These are phyloP conservation scores for Halophytophthora polymorphica DNA, from an alignment of 352 stramenopile genomes.

Conservation along the genomic window DNA sequence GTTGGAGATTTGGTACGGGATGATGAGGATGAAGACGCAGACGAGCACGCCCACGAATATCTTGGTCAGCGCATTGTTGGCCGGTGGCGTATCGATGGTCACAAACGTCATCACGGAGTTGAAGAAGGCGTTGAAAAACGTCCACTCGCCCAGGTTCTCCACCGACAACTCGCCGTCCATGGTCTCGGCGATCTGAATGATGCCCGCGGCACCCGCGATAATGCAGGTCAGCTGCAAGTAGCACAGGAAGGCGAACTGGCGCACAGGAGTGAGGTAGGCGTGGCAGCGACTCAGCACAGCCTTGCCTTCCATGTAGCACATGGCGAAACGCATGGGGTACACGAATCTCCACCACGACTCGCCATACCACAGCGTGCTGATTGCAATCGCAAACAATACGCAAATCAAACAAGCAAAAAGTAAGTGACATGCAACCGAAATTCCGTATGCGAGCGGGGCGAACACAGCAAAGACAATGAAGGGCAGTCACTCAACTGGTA, in stretches of 20 bases:
- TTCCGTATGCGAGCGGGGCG: no score
- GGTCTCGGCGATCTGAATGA: constrained; percentile 86
- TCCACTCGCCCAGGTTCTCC: constrained; percentile 77
- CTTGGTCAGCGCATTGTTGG: constrained; percentile 80
- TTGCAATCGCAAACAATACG: background rate
- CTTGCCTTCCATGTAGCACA: constrained; percentile 75
- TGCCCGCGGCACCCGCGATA: constrained; percentile 64
- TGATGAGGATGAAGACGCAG: constrained; percentile 80
- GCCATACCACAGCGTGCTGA: constrained; percentile 76
- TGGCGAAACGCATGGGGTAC: constrained; percentile 80
- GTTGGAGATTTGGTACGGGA: constrained; percentile 82
- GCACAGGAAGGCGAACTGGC: constrained; percentile 76
- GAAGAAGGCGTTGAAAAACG: constrained; percentile 88
- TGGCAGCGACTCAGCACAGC: constrained; percentile 80
- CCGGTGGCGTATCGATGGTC: constrained; percentile 79
- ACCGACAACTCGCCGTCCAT: constrained; percentile 48
- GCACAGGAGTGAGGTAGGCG: constrained; percentile 70
- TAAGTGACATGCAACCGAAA: no score
- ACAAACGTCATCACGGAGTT: constrained; percentile 88
- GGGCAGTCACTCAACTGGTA: constrained; percentile 59
- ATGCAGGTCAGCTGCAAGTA: constrained; percentile 83
- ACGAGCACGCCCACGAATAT: constrained; percentile 80
- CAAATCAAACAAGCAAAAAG: background rate
- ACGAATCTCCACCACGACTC: constrained; percentile 78
- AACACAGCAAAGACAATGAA: background rate